phyloP scores from a whole-genome alignment of 176 grass and related monocot genomes.

The Puya raimondii region DNA sequence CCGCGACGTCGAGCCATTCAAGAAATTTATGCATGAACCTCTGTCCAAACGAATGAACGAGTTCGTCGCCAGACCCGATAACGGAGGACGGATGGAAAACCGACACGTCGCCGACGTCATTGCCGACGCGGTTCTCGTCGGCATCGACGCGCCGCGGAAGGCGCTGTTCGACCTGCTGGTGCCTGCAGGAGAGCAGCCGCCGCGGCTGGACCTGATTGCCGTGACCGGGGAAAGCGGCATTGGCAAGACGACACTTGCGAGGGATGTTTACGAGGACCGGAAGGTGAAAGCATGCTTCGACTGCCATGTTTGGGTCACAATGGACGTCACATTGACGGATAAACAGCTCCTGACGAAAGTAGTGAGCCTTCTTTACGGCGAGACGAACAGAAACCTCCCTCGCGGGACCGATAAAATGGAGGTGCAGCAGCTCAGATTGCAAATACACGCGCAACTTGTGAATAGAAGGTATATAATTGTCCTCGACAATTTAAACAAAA shows the following conservation, averaged over 20 bases:
- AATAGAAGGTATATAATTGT: constrained; percentile 31
- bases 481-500: constrained; percentile 30
- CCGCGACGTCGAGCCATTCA: too few species aligned
- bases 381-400: constrained; percentile 11
- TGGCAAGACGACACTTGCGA: constrained; percentile 32
- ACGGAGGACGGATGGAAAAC: neutral
- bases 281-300: constrained; percentile 19
- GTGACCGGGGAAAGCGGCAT: constrained; percentile 28
- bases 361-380: constrained; percentile 14
- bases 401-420: constrained; percentile 12
- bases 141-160: constrained; percentile 8
- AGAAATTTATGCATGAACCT: too few species aligned
- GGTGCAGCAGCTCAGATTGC: constrained; percentile 7
- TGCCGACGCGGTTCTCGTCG: constrained; percentile 26
- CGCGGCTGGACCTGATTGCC: constrained; percentile 18
- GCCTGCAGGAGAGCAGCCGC: neutral
- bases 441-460: constrained; percentile 4
- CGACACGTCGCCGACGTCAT: constrained; percentile 13
- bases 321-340: constrained; percentile 11
- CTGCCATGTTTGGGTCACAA: constrained; percentile 25
- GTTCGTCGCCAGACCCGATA: too few species aligned
- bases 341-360: constrained; percentile 22
- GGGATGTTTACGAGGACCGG: constrained; percentile 25
- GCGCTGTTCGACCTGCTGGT: constrained; percentile 15
- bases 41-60: too few species aligned